Percentiles rank a stretch among this genome's conserved stretches.
Conservation (phyloP, 2,329 filamentous ascomycete genomes). For the Grosmannia serpens region DNA sequence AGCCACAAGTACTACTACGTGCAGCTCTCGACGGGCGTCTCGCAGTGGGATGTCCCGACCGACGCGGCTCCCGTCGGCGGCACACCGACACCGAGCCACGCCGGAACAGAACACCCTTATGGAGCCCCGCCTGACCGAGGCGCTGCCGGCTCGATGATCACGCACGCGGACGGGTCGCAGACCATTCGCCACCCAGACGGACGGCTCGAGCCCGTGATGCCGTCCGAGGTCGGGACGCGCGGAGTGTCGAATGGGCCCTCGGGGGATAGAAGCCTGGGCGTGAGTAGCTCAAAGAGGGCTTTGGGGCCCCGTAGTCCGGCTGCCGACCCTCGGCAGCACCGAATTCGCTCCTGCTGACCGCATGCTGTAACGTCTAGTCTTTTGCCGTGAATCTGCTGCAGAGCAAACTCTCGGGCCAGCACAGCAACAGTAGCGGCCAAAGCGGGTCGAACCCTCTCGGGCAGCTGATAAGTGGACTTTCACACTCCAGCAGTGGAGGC, state of each 20-base stretch:
- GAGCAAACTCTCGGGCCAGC: constrained; percentile 31
- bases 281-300: constrained; percentile 30
- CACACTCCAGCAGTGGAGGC: constrained; percentile 16
- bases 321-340: neutral
- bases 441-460: constrained; percentile 31
- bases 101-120: constrained; percentile 49
- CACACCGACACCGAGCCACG: constrained; percentile 39
- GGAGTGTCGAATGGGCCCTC: constrained; percentile 21
- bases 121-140: constrained; percentile 29
- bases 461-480: constrained; percentile 33
- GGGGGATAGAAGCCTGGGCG: constrained; percentile 50
- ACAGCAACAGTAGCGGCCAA: constrained; percentile 24
- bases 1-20: constrained; percentile 61
- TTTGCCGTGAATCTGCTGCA: constrained; percentile 49
- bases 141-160: constrained; percentile 33
- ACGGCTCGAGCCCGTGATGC: constrained; percentile 47
- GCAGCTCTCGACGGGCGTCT: constrained; percentile 58
- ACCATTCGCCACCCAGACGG: constrained; percentile 50
- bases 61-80: constrained; percentile 46
- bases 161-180: constrained; percentile 50
- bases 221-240: constrained; percentile 26
- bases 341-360: neutral
- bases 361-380: constrained; percentile 27
- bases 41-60: constrained; percentile 64
- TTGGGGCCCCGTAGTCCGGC: neutral